Conservation (phyloP, 2,329 filamentous ascomycete genomes). For the Stachybotrys chartarum region DNA sequence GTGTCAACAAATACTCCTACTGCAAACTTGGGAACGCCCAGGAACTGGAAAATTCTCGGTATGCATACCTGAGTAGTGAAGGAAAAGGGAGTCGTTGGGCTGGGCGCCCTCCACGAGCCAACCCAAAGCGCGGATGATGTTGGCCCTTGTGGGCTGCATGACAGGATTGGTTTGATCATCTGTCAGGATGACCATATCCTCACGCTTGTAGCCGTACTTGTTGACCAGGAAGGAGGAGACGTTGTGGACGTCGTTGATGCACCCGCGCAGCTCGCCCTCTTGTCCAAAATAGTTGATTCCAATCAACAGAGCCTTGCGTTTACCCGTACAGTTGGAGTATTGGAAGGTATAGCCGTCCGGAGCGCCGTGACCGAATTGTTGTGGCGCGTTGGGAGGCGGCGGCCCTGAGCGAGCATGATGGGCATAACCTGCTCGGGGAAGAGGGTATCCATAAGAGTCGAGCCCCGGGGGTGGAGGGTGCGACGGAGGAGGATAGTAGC, state of each 20-base stretch:
- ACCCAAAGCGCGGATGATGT: slow-evolving; percentile 67
- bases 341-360: slow-evolving; percentile 65
- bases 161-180: slow-evolving; percentile 66
- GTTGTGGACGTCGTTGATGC: slow-evolving; percentile 77
- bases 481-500: slow-evolving; percentile 19
- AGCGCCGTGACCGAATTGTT: slow-evolving; percentile 61
- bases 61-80: slow-evolving; percentile 61
- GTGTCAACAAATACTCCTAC: background rate
- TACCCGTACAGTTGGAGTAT: slow-evolving; percentile 68
- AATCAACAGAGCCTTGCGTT: slow-evolving; percentile 66
- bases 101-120: slow-evolving; percentile 67
- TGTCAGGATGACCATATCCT: slow-evolving; percentile 75
- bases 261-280: slow-evolving; percentile 63
- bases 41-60: background rate
- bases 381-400: slow-evolving; percentile 41
- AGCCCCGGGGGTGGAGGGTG: slow-evolving; percentile 33
- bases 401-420: slow-evolving; percentile 22
- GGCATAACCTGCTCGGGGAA: slow-evolving; percentile 18
- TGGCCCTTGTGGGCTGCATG: slow-evolving; percentile 67
- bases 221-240: slow-evolving; percentile 64
- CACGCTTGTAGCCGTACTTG: slow-evolving; percentile 62
- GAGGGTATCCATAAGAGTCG: slow-evolving; percentile 41
- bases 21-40: too few species aligned
- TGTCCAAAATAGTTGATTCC: slow-evolving; percentile 78
- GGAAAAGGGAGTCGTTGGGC: slow-evolving; percentile 70